These are phyloP conservation scores for Fraxinus quadrangulata DNA, from an alignment of 257 asterid species.

Conservation along the genomic window DNA sequence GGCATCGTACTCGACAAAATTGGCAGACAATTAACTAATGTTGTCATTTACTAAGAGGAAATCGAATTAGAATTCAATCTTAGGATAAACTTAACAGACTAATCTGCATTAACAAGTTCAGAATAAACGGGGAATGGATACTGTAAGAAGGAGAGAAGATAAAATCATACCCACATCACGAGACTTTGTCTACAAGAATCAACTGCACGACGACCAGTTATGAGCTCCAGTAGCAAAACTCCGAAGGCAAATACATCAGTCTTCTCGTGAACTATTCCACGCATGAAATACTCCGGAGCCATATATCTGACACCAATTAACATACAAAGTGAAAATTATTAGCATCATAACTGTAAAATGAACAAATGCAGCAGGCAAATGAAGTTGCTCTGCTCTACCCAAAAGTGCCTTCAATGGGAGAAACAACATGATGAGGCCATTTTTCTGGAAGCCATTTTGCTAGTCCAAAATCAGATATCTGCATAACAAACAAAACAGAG, in stretches of 20 bases:
- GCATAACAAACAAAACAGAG: slow-evolving; percentile 19
- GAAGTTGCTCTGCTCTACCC: slow-evolving; percentile 50
- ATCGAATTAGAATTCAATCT: too few relatives aligned
- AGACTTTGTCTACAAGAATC: slow-evolving; percentile 82
- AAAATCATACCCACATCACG: slow-evolving; percentile 79
- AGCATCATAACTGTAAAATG: not conserved
- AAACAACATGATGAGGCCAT: slow-evolving; percentile 84
- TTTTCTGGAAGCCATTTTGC: slow-evolving; percentile 98
- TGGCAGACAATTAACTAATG: too few relatives aligned
- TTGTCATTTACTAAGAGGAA: too few relatives aligned
- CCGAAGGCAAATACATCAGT: slow-evolving; percentile 96
- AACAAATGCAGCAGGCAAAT: not conserved
- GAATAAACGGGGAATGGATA: not conserved
- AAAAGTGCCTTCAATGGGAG: slow-evolving; percentile 97
- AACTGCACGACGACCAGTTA: slow-evolving; percentile 93
- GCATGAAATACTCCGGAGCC: slow-evolving; percentile 99
- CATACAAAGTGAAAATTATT: not conserved
- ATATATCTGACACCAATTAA: slow-evolving; percentile 54
- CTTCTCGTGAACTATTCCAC: slow-evolving; percentile 83
- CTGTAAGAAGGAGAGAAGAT: not conserved
- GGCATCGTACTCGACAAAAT: too few relatives aligned
- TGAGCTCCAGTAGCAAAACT: slow-evolving; percentile 81
- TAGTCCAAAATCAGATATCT: slow-evolving; percentile 97
- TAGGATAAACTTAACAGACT: too few relatives aligned
- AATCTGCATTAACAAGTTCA: too few relatives aligned